Evolutionary conservation across 192 early-diverging fungal species (phyloP).

Genomic region (Glomus cerebriforme): DNA sequence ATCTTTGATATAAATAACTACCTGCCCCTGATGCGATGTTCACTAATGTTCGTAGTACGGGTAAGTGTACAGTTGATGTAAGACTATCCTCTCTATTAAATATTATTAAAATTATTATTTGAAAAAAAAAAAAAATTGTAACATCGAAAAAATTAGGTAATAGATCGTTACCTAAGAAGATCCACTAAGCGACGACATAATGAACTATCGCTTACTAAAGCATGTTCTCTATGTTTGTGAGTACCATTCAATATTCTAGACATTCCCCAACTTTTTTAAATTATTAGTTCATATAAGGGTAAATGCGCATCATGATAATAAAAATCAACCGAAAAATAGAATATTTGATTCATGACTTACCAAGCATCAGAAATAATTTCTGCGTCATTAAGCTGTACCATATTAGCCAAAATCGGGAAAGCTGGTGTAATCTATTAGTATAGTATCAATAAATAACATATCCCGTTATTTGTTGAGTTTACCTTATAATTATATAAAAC

Average conservation of each 20-base stretch:
- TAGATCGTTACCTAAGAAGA: background rate
- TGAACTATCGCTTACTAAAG: conserved; percentile 17
- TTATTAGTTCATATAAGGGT: background rate
- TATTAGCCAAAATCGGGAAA: conserved; percentile 10
- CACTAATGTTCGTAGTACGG: conserved; percentile 14
- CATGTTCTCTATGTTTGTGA: conserved; percentile 20
- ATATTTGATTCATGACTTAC: background rate
- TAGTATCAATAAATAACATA: background rate
- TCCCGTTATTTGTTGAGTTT: background rate
- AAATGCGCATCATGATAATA: background rate
- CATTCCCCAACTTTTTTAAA: conserved; percentile 14
- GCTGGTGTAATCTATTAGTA: conserved; percentile 18
- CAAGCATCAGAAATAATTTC: conserved; percentile 26
- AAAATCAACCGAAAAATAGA: background rate
- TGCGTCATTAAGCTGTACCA: conserved; percentile 10
- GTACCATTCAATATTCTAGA: conserved; percentile 27
- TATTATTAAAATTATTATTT: background rate
- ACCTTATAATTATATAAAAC: background rate
- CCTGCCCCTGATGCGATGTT: conserved; percentile 25
- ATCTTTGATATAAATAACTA: background rate
- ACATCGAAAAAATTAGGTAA: background rate
- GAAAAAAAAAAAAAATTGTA: background rate
- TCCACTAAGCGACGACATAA: conserved; percentile 22
- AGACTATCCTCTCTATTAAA: conserved; percentile 4
- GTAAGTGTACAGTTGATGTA: background rate